Percentiles rank a stretch among this genome's conserved stretches.
Evolutionary conservation across 805 yeast genomes (phyloP).

Genomic region (Candida caryicola): DNA sequence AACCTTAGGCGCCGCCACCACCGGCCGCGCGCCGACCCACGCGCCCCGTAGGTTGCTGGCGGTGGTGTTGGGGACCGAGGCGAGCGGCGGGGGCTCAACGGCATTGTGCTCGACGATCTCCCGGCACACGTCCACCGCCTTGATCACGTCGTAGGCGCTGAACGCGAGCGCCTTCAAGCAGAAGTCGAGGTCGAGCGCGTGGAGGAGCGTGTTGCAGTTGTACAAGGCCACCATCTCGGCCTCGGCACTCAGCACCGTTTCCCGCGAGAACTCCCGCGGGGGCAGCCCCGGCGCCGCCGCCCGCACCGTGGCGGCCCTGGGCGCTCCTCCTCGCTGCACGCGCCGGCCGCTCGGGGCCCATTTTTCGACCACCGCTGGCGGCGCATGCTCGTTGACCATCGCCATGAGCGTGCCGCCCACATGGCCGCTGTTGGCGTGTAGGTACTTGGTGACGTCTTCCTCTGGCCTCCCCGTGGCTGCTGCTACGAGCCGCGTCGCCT

Average conservation of each 20-base stretch:
- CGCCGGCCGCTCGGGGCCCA: slow-evolving; percentile 21
- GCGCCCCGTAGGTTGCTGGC: not conserved
- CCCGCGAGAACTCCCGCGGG: too few species aligned
- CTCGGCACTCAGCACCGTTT: not conserved
- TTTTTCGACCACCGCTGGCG: not conserved
- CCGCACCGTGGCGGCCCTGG: not conserved
- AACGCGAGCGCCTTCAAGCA: slow-evolving; percentile 37
- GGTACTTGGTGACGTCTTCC: slow-evolving; percentile 2
- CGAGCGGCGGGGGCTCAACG: not conserved
- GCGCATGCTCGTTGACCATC: not conserved
- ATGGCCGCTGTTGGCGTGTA: not conserved
- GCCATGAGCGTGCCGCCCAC: not conserved
- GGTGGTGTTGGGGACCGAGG: not conserved
- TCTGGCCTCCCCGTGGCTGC: not conserved
- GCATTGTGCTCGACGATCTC: slow-evolving; percentile 29
- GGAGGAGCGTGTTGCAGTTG: slow-evolving; percentile 31
- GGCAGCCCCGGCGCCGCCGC: not conserved
- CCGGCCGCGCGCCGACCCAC: not conserved
- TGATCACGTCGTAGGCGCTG: slow-evolving; percentile 43
- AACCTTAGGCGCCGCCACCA: not conserved
- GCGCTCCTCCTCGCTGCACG: slow-evolving; percentile 28
- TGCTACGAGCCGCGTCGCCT: not conserved
- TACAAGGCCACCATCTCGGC: slow-evolving; percentile 16
- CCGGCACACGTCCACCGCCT: slow-evolving; percentile 35
- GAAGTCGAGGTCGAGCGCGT: slow-evolving; percentile 37